A percentile compares a stretch with the other conserved stretches of the same genome.
phyloP scores from a whole-genome alignment of 192 early-diverging fungal species.

The Umbelopsis sp. region DNA sequence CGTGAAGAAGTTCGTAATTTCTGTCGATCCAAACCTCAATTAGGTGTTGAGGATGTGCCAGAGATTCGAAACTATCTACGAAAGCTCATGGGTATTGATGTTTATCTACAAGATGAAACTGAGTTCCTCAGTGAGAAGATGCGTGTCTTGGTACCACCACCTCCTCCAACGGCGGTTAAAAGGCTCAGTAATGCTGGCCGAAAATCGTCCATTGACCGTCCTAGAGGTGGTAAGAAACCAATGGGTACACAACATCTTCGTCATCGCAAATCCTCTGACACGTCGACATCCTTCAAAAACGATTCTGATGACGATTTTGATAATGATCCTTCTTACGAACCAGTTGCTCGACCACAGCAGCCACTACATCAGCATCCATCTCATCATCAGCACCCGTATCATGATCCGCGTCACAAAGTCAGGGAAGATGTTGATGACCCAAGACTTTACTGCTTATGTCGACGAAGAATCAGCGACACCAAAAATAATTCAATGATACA shows the following conservation, averaged over 20 bases:
- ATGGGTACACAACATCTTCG: conserved; percentile 1
- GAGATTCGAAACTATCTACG: conserved; percentile 40
- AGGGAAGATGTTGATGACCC: background rate
- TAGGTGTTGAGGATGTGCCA: conserved; percentile 31
- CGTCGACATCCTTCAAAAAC: background rate
- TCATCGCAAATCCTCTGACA: conserved; percentile 26
- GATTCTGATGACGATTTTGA: background rate
- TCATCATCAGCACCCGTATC: background rate
- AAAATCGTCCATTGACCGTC: background rate
- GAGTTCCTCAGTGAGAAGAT: conserved; percentile 42
- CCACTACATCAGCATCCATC: background rate
- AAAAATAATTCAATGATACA: conserved; percentile 50
- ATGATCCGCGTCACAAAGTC: background rate
- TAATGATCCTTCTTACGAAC: background rate
- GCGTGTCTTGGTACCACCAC: conserved; percentile 28
- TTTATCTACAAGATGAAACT: conserved; percentile 41
- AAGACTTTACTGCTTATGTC: conserved; percentile 48
- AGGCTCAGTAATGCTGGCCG: background rate
- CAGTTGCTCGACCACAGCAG: background rate
- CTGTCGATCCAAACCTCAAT: conserved; percentile 30
- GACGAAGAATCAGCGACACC: conserved; percentile 16
- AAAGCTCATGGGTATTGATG: conserved; percentile 43
- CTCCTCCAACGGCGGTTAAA: conserved; percentile 16
- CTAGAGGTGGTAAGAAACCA: background rate
- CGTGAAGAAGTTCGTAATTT: conserved; percentile 26